Evolutionary conservation across 208 protist species (phyloP), one percentile per base, ranked within the genome.

Genomic region (Strigomonas galati): DNA sequence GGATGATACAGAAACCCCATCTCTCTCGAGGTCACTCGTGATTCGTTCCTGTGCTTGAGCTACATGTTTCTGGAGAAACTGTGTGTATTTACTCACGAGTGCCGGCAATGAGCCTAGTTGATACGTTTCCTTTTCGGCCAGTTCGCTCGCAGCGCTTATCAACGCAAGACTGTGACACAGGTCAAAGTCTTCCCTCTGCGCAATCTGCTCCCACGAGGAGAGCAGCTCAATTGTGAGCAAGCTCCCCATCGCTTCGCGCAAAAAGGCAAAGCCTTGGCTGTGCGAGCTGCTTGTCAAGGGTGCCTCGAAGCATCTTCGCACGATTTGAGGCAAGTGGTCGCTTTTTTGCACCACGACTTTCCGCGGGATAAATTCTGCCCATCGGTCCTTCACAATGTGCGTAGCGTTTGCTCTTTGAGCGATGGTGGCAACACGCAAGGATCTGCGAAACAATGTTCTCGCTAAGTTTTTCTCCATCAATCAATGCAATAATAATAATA

Each of bases 301-400:
- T 2, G 32, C 65, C 40, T 35, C 51, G 65, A 89, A 89, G 48
- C 58, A 80, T 32, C 72, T 74, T 1, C 73, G 65, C 9, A 60
- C 49, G 59, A 85, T 58, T 26, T 60, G 37, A 23, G 53, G 51
- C 43, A 78, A 44, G 3, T 30, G 51, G 12, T 82, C 76, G 23
- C 26, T 52, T n/a, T 31, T 65, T 2, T 61, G 35, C 30, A 84
- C 67, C n/a, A 23, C 48, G 14, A 84, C 46, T 27, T 44, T 23
- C 4, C 49, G 37, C 0, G 82, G 82, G 32, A 85, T 60, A 65
- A 80, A 89, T 61, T 89, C 82, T 0, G 68, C 79, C 65, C 74
- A 89, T 5, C 78, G 67, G 27, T 68, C 56, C 40, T 74, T 59
- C 54, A 59, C 54, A 59, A 21, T 35, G 15, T 28, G 30, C 14